These are phyloP conservation scores for Pseudogymnoascus sp. DNA, from an alignment of 2,329 filamentous ascomycete species.

Conservation along the genomic window DNA sequence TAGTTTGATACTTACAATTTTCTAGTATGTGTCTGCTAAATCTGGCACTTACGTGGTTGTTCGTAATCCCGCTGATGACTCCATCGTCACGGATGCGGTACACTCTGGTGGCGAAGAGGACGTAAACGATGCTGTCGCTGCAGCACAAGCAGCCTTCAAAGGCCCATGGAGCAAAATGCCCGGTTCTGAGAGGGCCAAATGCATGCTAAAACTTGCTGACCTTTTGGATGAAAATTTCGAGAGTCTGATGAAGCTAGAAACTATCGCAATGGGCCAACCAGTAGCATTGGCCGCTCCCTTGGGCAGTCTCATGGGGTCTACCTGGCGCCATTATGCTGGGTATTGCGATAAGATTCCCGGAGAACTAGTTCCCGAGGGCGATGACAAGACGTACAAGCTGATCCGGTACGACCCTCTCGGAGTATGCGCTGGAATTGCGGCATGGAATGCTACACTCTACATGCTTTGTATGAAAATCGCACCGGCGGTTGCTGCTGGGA, in stretches of 20 bases:
- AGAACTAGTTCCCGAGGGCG: conserved; percentile 47
- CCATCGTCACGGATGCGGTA: conserved; percentile 30
- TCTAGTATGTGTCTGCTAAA: conserved; percentile 14
- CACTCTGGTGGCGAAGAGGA: conserved; percentile 28
- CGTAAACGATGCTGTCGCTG: conserved; percentile 39
- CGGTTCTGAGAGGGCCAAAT: conserved; percentile 28
- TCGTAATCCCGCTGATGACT: conserved; percentile 38
- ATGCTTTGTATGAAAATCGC: conserved; percentile 60
- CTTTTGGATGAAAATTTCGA: conserved; percentile 54
- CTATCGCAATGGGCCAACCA: conserved; percentile 49
- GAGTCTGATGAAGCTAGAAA: conserved; percentile 54
- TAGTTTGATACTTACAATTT: background rate
- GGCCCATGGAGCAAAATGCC: conserved; percentile 28
- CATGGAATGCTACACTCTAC: conserved; percentile 65
- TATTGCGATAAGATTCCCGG: conserved; percentile 49
- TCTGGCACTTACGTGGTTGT: conserved; percentile 12
- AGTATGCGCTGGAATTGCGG: conserved; percentile 54
- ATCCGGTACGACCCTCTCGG: conserved; percentile 49
- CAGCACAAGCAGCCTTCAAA: conserved; percentile 37
- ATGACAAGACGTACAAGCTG: conserved; percentile 62
- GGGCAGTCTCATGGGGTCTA: conserved; percentile 47
- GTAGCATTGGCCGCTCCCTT: conserved; percentile 43
- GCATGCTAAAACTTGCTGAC: conserved; percentile 55
- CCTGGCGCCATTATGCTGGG: conserved; percentile 49
- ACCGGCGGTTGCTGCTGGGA: conserved; percentile 61